These are phyloP conservation scores for Aspergillus ochraceus DNA, from an alignment of 2,329 filamentous ascomycete species.

Conservation along the genomic window DNA sequence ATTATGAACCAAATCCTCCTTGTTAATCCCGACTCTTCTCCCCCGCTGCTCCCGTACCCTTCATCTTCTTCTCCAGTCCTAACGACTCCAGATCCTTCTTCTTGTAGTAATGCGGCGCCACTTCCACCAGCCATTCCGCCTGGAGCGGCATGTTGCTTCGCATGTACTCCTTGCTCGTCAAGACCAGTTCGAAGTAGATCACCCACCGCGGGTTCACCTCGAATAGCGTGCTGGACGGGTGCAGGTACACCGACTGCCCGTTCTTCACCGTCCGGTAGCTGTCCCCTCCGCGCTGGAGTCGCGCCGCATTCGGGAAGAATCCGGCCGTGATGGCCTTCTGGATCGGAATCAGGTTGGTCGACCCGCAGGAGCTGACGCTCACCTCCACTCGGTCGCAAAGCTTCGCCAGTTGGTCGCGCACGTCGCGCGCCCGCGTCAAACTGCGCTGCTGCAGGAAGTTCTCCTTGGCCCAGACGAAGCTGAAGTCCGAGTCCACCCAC, in stretches of 20 bases:
- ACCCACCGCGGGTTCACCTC: slow-evolving; percentile 81
- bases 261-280: slow-evolving; percentile 91
- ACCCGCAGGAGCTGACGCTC: slow-evolving; percentile 64
- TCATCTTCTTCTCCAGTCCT: slow-evolving; percentile 74
- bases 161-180: slow-evolving; percentile 97
- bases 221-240: slow-evolving; percentile 81
- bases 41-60: slow-evolving; percentile 50
- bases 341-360: slow-evolving; percentile 72
- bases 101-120: slow-evolving; percentile 94
- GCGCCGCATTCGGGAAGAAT: slow-evolving; percentile 91
- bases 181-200: slow-evolving; percentile 80
- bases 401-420: slow-evolving; percentile 87
- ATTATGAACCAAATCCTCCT: neutral
- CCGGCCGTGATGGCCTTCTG: slow-evolving; percentile 86
- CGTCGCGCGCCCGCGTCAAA: slow-evolving; percentile 84
- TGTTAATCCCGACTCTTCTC: slow-evolving; percentile 36
- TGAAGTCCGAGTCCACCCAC: slow-evolving; percentile 91
- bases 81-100: slow-evolving; percentile 82
- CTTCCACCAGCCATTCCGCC: slow-evolving; percentile 79
- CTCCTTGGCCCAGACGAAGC: slow-evolving; percentile 81
- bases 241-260: slow-evolving; percentile 84
- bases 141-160: slow-evolving; percentile 82
- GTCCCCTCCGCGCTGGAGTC: slow-evolving; percentile 79
- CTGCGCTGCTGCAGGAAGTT: slow-evolving; percentile 92
- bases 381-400: slow-evolving; percentile 94